Conservation (phyloP, 495 filamentous ascomycete species). For the Hypoxylon fuscum region DNA sequence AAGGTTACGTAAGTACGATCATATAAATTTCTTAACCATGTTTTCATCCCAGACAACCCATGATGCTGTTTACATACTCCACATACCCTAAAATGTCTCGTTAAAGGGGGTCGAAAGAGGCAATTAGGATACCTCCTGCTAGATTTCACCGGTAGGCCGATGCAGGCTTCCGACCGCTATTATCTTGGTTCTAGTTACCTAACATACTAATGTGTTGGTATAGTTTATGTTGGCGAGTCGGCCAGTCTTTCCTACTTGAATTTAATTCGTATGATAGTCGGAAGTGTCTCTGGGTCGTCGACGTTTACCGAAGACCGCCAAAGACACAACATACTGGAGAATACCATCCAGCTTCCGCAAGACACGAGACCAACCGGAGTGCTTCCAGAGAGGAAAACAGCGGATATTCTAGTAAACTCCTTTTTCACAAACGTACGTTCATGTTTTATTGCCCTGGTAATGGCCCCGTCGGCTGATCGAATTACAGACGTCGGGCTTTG, state of each 20-base stretch:
- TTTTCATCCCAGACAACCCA: neutral
- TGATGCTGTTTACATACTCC: neutral
- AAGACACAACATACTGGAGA: conserved; percentile 74
- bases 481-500: conserved; percentile 62
- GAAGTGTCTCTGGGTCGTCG: conserved; percentile 69
- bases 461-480: conserved; percentile 6
- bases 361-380: conserved; percentile 56
- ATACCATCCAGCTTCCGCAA: conserved; percentile 58
- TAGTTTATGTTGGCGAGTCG: conserved; percentile 77
- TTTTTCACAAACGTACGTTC: conserved; percentile 68
- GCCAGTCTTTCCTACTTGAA: conserved; percentile 77
- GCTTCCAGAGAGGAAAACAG: conserved; percentile 64
- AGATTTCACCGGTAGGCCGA: too few relatives aligned
- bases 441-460: neutral
- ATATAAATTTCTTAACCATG: neutral
- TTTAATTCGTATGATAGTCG: conserved; percentile 76
- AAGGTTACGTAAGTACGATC: conserved; percentile 58
- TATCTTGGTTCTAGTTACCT: neutral
- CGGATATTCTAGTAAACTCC: conserved; percentile 62
- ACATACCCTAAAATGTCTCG: neutral
- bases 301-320: conserved; percentile 75
- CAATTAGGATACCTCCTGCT: too few relatives aligned
- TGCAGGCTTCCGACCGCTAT: conserved; percentile 1
- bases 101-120: neutral
- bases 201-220: conserved; percentile 14